Conservation (phyloP, 139 green algal genomes). For the Closterium sp. region DNA sequence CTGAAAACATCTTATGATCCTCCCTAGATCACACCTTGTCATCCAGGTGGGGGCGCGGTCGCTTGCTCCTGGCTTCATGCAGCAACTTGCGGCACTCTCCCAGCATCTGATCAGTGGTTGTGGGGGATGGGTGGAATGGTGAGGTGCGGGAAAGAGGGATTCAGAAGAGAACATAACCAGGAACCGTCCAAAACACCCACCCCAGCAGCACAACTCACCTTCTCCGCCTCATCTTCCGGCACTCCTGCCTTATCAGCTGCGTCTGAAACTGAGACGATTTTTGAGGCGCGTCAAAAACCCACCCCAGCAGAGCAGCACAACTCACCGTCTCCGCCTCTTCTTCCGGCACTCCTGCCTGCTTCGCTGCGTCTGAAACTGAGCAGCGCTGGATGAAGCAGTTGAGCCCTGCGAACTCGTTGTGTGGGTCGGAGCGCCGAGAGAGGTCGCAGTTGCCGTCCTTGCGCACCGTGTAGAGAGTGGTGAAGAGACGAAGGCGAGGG, state of each 20-base stretch:
- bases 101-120: slow-evolving; percentile 55
- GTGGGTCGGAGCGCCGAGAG: slow-evolving; percentile 70
- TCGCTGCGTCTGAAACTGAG: slow-evolving; percentile 52
- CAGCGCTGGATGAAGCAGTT: slow-evolving; percentile 69
- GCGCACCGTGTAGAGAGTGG: slow-evolving; percentile 66
- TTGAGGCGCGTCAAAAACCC: no score
- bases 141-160: no score
- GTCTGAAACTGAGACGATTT: slow-evolving; percentile 51
- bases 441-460: slow-evolving; percentile 62
- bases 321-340: slow-evolving; percentile 33
- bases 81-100: slow-evolving; percentile 62
- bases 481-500: slow-evolving; percentile 44
- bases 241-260: slow-evolving; percentile 48
- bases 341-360: slow-evolving; percentile 38
- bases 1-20: no score
- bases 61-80: slow-evolving; percentile 50
- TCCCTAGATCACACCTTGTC: slow-evolving; percentile 75
- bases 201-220: no score
- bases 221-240: slow-evolving; percentile 41
- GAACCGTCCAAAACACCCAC: no score
- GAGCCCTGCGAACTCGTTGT: slow-evolving; percentile 77
- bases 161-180: no score
- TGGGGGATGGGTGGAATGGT: no score
- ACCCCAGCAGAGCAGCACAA: no score
- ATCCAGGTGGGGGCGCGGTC: slow-evolving; percentile 75